Base-by-base conservation (phyloP, 805 yeast species). In the Candida multigemmis region DNA sequence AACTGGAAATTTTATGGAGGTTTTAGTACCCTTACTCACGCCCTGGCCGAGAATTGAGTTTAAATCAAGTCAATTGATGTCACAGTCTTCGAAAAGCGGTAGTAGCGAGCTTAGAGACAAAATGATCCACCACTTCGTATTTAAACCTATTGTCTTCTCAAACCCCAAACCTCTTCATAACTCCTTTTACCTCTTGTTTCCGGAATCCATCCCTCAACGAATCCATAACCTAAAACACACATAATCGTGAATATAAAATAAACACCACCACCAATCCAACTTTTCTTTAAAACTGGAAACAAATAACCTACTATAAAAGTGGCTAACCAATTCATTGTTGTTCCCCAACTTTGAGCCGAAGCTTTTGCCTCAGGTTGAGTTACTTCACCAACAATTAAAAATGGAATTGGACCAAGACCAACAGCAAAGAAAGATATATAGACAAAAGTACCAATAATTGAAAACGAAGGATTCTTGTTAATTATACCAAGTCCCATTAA, bases 371-470 rank as follows among this genome's bases (percentile, higher is more conserved):
- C 73, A 2, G 68, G 56, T 34, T 86, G 93, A 1, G 94, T 79
- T n/a, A 89, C 76, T 48, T 91, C 97, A 5, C 94, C 73, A 7
- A 89, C 77, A 27, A 87, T 55, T 38, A 89, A 56, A 56, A 91
- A 89, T 22, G 98, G 98, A 29, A 91, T 86, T 5, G 98, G 98
- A 0, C 98, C 98, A 35, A 86, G 50, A 0, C 98, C 98, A 18
- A 81, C 58, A 0, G 96, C 97, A 60, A 89, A 91, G 15, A 85
- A 71, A 1, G 80, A 74, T 25, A 89, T 86, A 47, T 85, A 87
- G 1, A 68, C 45, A 28, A 84, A 70, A 0, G 86, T 77, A 7
- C 86, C 75, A 1, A 68, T 26, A 1, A 80, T 74, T 1, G 87
- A 66, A 9, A 77, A 34, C 0, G 53, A 17, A 0, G 81, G 60